Evolutionary conservation across 768 basidiomycete species (phyloP), one percentile per base, ranked within the genome.

Genomic region (Russula dissimulans): DNA sequence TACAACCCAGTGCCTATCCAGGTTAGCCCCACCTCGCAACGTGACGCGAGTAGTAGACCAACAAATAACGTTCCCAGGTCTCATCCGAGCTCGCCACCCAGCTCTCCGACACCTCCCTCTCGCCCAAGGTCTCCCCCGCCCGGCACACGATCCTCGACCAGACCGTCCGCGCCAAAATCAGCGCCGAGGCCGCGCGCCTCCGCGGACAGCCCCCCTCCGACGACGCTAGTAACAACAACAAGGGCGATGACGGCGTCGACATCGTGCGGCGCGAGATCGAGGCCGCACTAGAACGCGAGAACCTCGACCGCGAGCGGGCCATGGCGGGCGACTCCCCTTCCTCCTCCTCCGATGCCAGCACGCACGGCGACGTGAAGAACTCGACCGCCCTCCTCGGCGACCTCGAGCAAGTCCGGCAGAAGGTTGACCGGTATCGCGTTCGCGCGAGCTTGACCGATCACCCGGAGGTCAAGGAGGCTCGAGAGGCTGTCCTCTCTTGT

Each of bases 61-160:
- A 41, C 22, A 36, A 43, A 54, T 3, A 18, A 6, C 34, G 5
- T 17, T 1, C 26, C 18, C 66, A 94, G 91, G 89, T 95, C 74
- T 88, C 88, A n/a, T 81, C 81, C 49, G 83, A 87, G 71, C 83
- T 95, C 59, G 84, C 94, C 69, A 83, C 87, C 75, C 83, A 86
- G 59, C 85, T 94, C 63, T 78, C 84, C 18, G 85, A 90, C 73
- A 76, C 79, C 60, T 71, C 80, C 39, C 79, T 81, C 45, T 77
- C 84, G 1, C 74, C 85, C 10, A 78, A 78, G 50, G 82, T 84
- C 3, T 77, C 82, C 14, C 79, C 84, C 10, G 83, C 84, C 61
- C 84, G 88, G 43, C 91, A 92, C 73, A 76, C 82, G 9, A 79
- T 81, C 5, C 76, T 93, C 49, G 92, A 95, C 69, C 76, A 78